Base-by-base conservation (phyloP, 1,284 basidiomycete species). In the Rhodotorula sp. region DNA sequence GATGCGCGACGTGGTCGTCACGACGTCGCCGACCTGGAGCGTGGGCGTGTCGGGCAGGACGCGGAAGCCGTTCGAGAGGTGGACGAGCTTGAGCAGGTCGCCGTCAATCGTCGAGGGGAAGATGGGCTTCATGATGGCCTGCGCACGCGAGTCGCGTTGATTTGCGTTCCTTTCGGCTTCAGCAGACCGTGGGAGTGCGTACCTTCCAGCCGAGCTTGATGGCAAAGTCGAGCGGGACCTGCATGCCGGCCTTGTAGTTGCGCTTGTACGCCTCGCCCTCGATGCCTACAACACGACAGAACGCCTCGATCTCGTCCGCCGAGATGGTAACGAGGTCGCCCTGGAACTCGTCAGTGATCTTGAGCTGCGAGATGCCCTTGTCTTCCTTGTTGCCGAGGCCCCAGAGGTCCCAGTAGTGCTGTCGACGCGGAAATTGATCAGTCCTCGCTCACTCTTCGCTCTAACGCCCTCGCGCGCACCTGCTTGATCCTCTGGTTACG, bases 131-230 rank as follows among this genome's bases (percentile, higher is more conserved):
- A 97, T 97, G 81, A 96, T 96, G 15, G 93, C 90, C 90, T 94
- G 76, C 34, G 13, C 4, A 74, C 62, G 55, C 63, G 48, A 20
- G 20, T 24, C 28, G 15, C 48, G 48, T 66, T 37, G 62, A 50
- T 30, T 11, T 16, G 2, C 3, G 20, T 18, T 13, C 5, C 6
- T 26, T 20, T 26, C n/a, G n/a, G n/a, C n/a, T 24, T 24, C 50
- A 56, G 28, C 37, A n/a, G 54, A 28, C 20, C 22, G 18, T 51
- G 13, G 15, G 2, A 4, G 28, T 20, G 20, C 87, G 74, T 78
- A 91, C 91, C 87, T 93, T 88, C 94, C 95, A 98, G 55, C 94
- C 94, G 59, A 94, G 90, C 68, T 98, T 94, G 78, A 99, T 99
- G 65, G 94, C 93, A 79, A 96, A 98, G 83, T 99, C 96, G 92